A percentile compares a stretch with the other conserved stretches of the same genome.
phyloP scores from a whole-genome alignment of 2,329 filamentous ascomycete genomes.

The Fusarium concolor region DNA sequence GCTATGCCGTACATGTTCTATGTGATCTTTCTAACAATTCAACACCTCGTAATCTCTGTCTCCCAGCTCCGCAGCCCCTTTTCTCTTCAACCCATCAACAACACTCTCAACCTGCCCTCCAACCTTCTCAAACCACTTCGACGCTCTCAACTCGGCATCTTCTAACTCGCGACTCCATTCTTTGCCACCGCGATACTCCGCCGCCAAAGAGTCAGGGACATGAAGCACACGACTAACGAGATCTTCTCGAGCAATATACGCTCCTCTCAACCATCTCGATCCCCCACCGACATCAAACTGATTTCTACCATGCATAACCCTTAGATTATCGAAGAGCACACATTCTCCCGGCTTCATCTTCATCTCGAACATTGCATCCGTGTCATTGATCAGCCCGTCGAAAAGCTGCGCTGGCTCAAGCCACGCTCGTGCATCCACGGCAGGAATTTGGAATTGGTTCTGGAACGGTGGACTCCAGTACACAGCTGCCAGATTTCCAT shows the following conservation, averaged over 20 bases:
- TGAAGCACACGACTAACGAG: conserved; percentile 54
- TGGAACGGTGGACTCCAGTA: conserved; percentile 87
- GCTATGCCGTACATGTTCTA: conserved; percentile 20
- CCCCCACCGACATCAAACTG: conserved; percentile 76
- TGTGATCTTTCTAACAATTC: conserved; percentile 14
- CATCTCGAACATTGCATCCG: conserved; percentile 72
- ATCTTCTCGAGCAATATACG: conserved; percentile 75
- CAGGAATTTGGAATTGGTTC: conserved; percentile 56
- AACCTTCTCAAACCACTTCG: conserved; percentile 46
- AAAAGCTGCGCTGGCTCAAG: conserved; percentile 66
- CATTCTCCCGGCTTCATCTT: conserved; percentile 85
- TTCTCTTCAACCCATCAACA: conserved; percentile 27
- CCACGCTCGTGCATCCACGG: conserved; percentile 53
- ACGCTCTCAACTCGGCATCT: conserved; percentile 40
- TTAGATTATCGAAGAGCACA: conserved; percentile 90
- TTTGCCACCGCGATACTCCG: conserved; percentile 38
- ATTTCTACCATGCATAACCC: conserved; percentile 84
- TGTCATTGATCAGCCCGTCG: conserved; percentile 66
- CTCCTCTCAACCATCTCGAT: conserved; percentile 84
- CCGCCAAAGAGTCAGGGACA: conserved; percentile 46
- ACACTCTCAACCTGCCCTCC: conserved; percentile 21
- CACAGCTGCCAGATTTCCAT: conserved; percentile 46
- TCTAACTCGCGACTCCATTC: conserved; percentile 46
- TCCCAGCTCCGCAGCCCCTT: conserved; percentile 38
- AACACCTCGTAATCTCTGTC: conserved; percentile 31